phyloP scores from a whole-genome alignment of 2,329 filamentous ascomycete genomes.

The Aspergillus hortae region DNA sequence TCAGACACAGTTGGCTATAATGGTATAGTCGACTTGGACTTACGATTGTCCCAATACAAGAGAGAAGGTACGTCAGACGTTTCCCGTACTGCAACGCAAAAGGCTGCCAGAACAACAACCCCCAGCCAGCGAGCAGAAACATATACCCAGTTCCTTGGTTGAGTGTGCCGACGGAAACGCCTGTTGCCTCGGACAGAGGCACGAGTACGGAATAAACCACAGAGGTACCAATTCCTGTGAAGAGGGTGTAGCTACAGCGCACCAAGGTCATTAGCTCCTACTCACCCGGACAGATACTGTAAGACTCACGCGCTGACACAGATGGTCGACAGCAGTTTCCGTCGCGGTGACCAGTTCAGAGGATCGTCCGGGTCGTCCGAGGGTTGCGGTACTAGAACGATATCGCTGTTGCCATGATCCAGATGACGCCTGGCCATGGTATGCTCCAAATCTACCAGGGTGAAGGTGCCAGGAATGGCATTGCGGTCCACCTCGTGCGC shows the following conservation, averaged over 20 bases:
- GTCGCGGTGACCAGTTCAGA: conserved; percentile 43
- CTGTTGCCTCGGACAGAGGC: conserved; percentile 34
- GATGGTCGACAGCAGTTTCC: conserved; percentile 42
- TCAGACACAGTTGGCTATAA: not conserved
- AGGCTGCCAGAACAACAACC: conserved; percentile 46
- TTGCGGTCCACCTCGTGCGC: conserved; percentile 23
- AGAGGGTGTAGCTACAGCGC: conserved; percentile 34
- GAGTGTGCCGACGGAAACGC: conserved; percentile 30
- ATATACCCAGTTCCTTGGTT: conserved; percentile 40
- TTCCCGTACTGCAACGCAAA: conserved; percentile 45
- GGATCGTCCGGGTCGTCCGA: conserved; percentile 47
- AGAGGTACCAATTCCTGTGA: conserved; percentile 34
- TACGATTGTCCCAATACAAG: conserved; percentile 30
- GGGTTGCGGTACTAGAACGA: conserved; percentile 43
- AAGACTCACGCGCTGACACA: conserved; percentile 39
- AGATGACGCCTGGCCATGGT: conserved; percentile 30
- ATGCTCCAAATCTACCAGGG: conserved; percentile 40
- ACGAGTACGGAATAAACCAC: conserved; percentile 40
- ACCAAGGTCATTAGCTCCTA: not conserved
- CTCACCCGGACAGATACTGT: not conserved
- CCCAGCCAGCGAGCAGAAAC: conserved; percentile 45
- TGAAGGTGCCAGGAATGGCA: conserved; percentile 42
- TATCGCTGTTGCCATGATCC: conserved; percentile 29
- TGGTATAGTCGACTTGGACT: conserved; percentile 3
- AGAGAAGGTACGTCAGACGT: conserved; percentile 33